Evolutionary conservation across 2,329 filamentous ascomycete species (phyloP).

Genomic region (Cladorrhinum sp.): DNA sequence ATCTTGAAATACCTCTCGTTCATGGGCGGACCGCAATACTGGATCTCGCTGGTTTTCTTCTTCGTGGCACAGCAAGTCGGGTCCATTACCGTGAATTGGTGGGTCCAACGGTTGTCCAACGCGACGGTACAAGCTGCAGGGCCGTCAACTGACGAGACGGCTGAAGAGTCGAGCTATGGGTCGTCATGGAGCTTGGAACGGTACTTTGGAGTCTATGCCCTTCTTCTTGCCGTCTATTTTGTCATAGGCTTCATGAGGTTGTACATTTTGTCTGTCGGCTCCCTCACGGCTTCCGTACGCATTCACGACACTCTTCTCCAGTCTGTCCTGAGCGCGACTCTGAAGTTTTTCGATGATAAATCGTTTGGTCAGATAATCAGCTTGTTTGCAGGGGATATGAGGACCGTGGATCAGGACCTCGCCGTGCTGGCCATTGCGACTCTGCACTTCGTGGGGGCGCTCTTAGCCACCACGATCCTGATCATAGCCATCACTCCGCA

Average conservation of each 20-base stretch:
- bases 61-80: slow-evolving; percentile 81
- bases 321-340: slow-evolving; percentile 79
- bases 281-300: slow-evolving; percentile 76
- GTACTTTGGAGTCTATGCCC: slow-evolving; percentile 77
- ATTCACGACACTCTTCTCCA: slow-evolving; percentile 76
- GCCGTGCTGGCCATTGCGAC: slow-evolving; percentile 76
- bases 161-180: slow-evolving; percentile 1
- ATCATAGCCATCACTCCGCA: slow-evolving; percentile 16
- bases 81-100: slow-evolving; percentile 82
- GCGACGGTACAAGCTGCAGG: slow-evolving; percentile 46
- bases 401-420: slow-evolving; percentile 93
- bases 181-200: slow-evolving; percentile 69
- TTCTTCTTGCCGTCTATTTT: slow-evolving; percentile 73
- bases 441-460: slow-evolving; percentile 10
- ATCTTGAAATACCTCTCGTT: slow-evolving; percentile 77
- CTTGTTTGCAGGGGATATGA: slow-evolving; percentile 95
- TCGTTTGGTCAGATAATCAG: slow-evolving; percentile 95
- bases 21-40: slow-evolving; percentile 95
- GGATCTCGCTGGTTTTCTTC: slow-evolving; percentile 69
- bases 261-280: slow-evolving; percentile 87
- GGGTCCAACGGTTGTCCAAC: slow-evolving; percentile 93
- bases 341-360: slow-evolving; percentile 95
- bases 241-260: slow-evolving; percentile 78
- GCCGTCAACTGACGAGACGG: slow-evolving; percentile 31
- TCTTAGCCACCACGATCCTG: slow-evolving; percentile 14